Conservation (phyloP, 1,284 basidiomycete genomes). For the Hortiboletus rubellus region DNA sequence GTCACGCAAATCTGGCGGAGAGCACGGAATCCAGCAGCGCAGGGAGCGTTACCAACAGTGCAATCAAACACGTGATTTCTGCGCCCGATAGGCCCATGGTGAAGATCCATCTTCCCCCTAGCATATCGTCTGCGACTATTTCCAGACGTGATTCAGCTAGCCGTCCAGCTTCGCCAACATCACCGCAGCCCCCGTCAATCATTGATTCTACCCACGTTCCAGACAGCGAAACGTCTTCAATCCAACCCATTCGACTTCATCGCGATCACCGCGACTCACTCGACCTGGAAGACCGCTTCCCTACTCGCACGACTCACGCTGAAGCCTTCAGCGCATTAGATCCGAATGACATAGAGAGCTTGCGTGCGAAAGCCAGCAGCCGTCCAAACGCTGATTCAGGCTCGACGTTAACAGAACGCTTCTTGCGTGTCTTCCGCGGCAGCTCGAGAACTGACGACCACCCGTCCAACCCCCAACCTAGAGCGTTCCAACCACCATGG, state of each 20-base stretch:
- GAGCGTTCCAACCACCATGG: slow-evolving; percentile 65
- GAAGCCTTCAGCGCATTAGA: slow-evolving; percentile 74
- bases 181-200: slow-evolving; percentile 10
- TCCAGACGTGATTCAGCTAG: slow-evolving; percentile 12
- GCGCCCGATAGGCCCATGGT: slow-evolving; percentile 5
- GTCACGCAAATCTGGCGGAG: slow-evolving; percentile 16
- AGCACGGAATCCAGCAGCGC: slow-evolving; percentile 36
- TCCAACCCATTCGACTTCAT: slow-evolving; percentile 9
- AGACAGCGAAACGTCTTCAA: slow-evolving; percentile 15
- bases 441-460: slow-evolving; percentile 26
- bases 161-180: slow-evolving; percentile 26
- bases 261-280: slow-evolving; percentile 33
- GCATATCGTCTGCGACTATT: slow-evolving; percentile 17
- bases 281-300: slow-evolving; percentile 35
- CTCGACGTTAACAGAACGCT: slow-evolving; percentile 24
- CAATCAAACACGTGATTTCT: slow-evolving; percentile 11
- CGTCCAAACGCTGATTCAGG: slow-evolving; percentile 24
- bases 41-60: slow-evolving; percentile 25
- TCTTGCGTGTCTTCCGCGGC: slow-evolving; percentile 24
- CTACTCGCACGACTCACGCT: slow-evolving; percentile 63
- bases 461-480: slow-evolving; percentile 34
- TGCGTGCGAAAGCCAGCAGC: slow-evolving; percentile 35
- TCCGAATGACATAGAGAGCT: slow-evolving; percentile 54
- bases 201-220: slow-evolving; percentile 1
- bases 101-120: slow-evolving; percentile 22